A percentile compares a stretch with the other conserved stretches of the same genome.
phyloP scores from a whole-genome alignment of 2,329 filamentous ascomycete species.

The Aureobasidium sp. region DNA sequence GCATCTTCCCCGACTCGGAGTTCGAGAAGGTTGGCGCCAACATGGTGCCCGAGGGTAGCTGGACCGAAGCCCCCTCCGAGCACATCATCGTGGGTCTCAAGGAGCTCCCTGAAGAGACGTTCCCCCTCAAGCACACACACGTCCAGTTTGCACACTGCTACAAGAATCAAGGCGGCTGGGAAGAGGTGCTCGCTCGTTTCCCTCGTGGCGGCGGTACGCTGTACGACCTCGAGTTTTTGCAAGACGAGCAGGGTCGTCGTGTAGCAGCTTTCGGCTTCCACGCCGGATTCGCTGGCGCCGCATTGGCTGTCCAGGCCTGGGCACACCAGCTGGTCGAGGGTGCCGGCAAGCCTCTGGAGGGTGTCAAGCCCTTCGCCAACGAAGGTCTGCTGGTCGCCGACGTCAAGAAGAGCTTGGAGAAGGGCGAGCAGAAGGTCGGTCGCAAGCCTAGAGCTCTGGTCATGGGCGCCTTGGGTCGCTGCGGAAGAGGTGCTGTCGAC shows the following conservation, averaged over 20 bases:
- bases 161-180: constrained; percentile 63
- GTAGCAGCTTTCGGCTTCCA: constrained; percentile 65
- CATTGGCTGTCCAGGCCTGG: constrained; percentile 68
- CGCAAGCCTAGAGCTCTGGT: constrained; percentile 68
- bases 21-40: constrained; percentile 35
- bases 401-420: constrained; percentile 63
- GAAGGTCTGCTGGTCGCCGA: constrained; percentile 66
- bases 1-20: constrained; percentile 35
- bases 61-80: constrained; percentile 35
- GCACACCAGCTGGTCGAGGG: constrained; percentile 71
- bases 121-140: constrained; percentile 60
- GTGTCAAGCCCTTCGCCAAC: constrained; percentile 63
- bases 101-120: constrained; percentile 50
- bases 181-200: constrained; percentile 71
- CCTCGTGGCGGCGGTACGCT: constrained; percentile 68
- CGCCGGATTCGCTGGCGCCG: constrained; percentile 64
- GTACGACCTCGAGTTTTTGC: constrained; percentile 81
- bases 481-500: constrained; percentile 77
- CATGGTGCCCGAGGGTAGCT: constrained; percentile 35
- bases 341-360: constrained; percentile 57
- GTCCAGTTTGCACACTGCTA: constrained; percentile 36
- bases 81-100: constrained; percentile 33
- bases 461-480: constrained; percentile 71
- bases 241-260: constrained; percentile 62
- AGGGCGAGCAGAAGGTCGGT: constrained; percentile 60